Percentiles rank a stretch among this genome's conserved stretches.
phyloP scores from a whole-genome alignment of 2,329 filamentous ascomycete genomes.

The Cladophialophora psammophila region DNA sequence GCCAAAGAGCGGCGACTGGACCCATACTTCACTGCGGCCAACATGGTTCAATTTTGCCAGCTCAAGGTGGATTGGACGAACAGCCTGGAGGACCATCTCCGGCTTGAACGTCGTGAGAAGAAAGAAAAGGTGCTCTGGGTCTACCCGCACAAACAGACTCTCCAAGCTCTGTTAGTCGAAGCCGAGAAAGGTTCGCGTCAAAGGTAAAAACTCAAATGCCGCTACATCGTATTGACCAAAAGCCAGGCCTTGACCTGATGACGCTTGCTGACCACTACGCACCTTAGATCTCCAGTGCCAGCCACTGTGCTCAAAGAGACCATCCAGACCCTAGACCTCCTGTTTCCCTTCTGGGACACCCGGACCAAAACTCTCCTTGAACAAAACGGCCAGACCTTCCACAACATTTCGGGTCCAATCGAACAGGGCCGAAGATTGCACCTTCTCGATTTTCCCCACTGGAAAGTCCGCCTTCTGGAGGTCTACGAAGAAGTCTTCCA shows the following conservation, averaged over 20 bases:
- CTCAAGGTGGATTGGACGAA: constrained; percentile 22
- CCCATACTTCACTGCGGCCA: constrained; percentile 21
- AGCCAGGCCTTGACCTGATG: background rate
- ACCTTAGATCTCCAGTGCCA: constrained; percentile 7
- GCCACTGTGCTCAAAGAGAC: constrained; percentile 18
- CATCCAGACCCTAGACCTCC: constrained; percentile 16
- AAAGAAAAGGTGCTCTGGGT: constrained; percentile 12
- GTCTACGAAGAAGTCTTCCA: constrained; percentile 20
- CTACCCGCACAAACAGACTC: constrained; percentile 15
- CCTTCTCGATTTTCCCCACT: constrained; percentile 20
- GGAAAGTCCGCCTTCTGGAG: constrained; percentile 20
- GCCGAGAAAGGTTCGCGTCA: background rate
- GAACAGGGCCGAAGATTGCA: constrained; percentile 3
- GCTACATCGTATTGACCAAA: background rate
- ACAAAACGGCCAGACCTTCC: constrained; percentile 7
- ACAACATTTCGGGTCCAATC: background rate
- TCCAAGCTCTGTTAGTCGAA: constrained; percentile 6
- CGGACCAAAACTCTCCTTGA: background rate
- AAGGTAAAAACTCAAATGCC: background rate
- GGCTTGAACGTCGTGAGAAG: constrained; percentile 15
- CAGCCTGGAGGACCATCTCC: constrained; percentile 20
- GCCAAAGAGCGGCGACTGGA: constrained; percentile 14
- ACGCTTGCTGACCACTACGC: too few species aligned
- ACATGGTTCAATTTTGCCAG: constrained; percentile 18
- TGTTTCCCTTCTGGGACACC: constrained; percentile 21